These are phyloP conservation scores for Vitis amurensis DNA, from an alignment of 164 flowering plant species.

Conservation along the genomic window DNA sequence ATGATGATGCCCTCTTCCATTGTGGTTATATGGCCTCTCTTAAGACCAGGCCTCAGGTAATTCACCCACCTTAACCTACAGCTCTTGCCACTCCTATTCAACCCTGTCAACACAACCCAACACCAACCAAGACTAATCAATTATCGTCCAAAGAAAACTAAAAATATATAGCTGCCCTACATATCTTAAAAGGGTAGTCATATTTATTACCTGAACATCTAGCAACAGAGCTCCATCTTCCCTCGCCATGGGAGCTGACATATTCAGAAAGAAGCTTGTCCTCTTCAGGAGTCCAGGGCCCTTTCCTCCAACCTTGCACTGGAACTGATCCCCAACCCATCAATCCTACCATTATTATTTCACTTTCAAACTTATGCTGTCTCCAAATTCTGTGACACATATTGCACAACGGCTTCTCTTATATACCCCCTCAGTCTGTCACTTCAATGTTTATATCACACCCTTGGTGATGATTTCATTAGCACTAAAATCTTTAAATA, in stretches of 20 bases:
- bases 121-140: neutral
- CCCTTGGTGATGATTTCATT: slow-evolving; percentile 1
- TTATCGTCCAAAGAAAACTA: neutral
- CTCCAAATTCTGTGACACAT: slow-evolving; percentile 17
- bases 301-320: slow-evolving; percentile 57
- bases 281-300: slow-evolving; percentile 70
- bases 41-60: slow-evolving; percentile 61
- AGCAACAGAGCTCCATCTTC: slow-evolving; percentile 64
- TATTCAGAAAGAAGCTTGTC: slow-evolving; percentile 49
- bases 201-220: slow-evolving; percentile 42
- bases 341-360: slow-evolving; percentile 8
- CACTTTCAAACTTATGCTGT: neutral
- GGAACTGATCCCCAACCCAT: slow-evolving; percentile 24
- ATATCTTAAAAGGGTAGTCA: neutral
- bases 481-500: slow-evolving; percentile 8
- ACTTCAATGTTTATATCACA: neutral
- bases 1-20: slow-evolving; percentile 58
- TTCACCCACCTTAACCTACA: slow-evolving; percentile 72
- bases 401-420: neutral
- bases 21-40: slow-evolving; percentile 57
- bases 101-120: slow-evolving; percentile 23
- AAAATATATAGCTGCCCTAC: neutral
- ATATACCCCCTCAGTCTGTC: slow-evolving; percentile 11
- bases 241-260: slow-evolving; percentile 54
- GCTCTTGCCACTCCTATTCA: slow-evolving; percentile 63